phyloP scores from a whole-genome alignment of 2,329 filamentous ascomycete genomes.

The Penicillium expansum region DNA sequence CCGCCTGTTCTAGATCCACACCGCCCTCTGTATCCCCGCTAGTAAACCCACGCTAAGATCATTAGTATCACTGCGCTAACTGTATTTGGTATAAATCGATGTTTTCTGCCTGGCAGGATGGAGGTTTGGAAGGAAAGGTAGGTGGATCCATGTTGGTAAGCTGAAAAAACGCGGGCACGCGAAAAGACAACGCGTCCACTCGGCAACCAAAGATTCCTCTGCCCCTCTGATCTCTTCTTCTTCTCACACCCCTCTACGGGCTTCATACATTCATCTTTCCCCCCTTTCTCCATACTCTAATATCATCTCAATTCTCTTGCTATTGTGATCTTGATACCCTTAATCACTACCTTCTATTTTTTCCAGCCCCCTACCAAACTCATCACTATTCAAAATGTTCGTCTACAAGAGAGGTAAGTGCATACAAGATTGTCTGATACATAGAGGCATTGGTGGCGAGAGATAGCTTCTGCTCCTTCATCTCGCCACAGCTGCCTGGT shows the following conservation, averaged over 20 bases:
- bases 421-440: neutral
- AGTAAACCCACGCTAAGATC: neutral
- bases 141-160: constrained; percentile 9
- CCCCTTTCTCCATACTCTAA: constrained; percentile 11
- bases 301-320: constrained; percentile 7
- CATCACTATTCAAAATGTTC: constrained; percentile 50
- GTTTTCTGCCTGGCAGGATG: constrained; percentile 6
- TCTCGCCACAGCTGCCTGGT: neutral
- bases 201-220: constrained; percentile 14
- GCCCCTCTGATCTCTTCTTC: constrained; percentile 28
- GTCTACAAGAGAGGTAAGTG: constrained; percentile 61
- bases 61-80: neutral
- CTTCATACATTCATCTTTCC: constrained; percentile 12
- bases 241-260: constrained; percentile 21
- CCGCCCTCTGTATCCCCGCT: constrained; percentile 13
- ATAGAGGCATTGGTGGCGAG: neutral
- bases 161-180: constrained; percentile 21
- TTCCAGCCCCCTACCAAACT: constrained; percentile 8
- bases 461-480: neutral
- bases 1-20: constrained; percentile 13
- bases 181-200: constrained; percentile 11
- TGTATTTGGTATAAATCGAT: neutral
- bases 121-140: neutral
- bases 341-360: constrained; percentile 15
- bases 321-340: constrained; percentile 26